Base-by-base conservation (phyloP, 164 flowering plant species). In the Dillenia suffruticosa region DNA sequence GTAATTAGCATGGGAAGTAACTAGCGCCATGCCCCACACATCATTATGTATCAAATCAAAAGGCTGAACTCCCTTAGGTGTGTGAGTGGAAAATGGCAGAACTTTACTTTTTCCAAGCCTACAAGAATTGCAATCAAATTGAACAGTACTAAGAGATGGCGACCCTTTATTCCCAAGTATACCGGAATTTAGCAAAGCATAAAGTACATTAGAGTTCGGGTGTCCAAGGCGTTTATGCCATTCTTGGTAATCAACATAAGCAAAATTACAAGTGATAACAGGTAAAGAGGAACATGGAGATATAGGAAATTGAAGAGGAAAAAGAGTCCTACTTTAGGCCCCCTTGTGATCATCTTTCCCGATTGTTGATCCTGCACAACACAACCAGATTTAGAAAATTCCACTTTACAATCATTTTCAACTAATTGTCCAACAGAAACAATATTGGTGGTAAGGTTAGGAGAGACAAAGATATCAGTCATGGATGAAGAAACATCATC, bases 11-110 rank as follows among this genome's bases (percentile, higher is more conserved):
- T 67, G 61, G 17, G 70, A 67, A 52, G 1, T 22, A 15, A 44
- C 8, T 8, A 45, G 65, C 3, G 49, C 10, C 3, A 49, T 53
- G 0, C 65, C 61, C 65, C 56, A 67, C 10, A 61, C 56, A 61
- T 56, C 51, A 48, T 19, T 53, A 47, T 59, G 59, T 1, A 59
- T 60, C 1, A 67, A 3, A 24, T 67, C 53, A 43, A 61, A 67
- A 52, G 52, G 46, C 2, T 16, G 16, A 1, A 14, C 9, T 19
- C 22, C 24, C 9, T 3, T 16, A 32, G 22, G 2, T 14, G 11
- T 9, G 8, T 46, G 50, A 5, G n/a, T 19, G 11, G 51, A 61
- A 67, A 67, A 61, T 11, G 59, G 46, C 3, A 59, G 14, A 46
- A 44, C 49, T 46, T 67, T 59, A 10, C 54, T n/a, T 59, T 65